These are phyloP conservation scores for Pseudonitzschia multiseries DNA, from an alignment of 108 stramenopile genomes.

Conservation along the genomic window DNA sequence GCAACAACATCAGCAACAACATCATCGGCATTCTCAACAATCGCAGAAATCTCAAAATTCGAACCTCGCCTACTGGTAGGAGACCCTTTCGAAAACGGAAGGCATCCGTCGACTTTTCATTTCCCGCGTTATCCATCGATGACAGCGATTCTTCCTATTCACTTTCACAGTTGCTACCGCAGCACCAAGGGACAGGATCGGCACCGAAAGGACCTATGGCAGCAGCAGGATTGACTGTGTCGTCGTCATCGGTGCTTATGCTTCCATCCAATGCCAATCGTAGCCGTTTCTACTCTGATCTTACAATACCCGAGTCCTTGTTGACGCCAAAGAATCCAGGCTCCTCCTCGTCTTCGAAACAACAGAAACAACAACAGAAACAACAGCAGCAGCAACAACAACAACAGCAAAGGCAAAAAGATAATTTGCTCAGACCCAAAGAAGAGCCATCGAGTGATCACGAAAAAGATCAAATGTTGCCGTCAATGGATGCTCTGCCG, in stretches of 20 bases:
- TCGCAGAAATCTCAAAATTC: not conserved
- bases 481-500: constrained; percentile 2
- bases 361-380: not conserved
- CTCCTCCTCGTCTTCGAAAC: constrained; percentile 15
- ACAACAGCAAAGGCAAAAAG: not conserved
- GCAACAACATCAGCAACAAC: constrained; percentile 5
- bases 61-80: constrained; percentile 15
- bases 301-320: constrained; percentile 15
- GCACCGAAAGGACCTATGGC: constrained; percentile 5
- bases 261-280: constrained; percentile 6
- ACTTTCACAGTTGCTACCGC: not conserved
- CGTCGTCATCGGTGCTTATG: constrained; percentile 5
- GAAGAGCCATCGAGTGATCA: not conserved
- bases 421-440: not conserved
- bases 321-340: not conserved
- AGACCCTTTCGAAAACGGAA: constrained; percentile 39
- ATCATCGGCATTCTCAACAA: constrained; percentile 10
- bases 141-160: constrained; percentile 17
- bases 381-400: constrained; percentile 5
- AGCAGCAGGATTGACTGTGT: not conserved
- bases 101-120: constrained; percentile 36
- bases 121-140: constrained; percentile 19
- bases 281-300: constrained; percentile 13
- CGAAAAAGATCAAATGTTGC: not conserved
- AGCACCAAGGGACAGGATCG: not conserved